Base-by-base conservation (phyloP, 345 rosid species). In the Clarkia xantiana region DNA sequence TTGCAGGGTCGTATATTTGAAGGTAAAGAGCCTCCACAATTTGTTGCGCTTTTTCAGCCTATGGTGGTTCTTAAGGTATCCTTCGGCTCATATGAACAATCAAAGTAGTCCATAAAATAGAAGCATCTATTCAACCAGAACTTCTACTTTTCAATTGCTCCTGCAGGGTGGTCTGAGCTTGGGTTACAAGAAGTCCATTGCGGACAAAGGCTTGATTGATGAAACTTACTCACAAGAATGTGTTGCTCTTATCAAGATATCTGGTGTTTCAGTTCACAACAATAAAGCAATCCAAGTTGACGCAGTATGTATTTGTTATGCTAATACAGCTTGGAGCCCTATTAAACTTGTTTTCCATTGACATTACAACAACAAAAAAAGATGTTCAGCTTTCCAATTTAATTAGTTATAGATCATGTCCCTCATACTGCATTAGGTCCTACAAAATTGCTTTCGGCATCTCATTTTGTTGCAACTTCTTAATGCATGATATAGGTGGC, bases 11-110 rank as follows among this genome's bases (percentile, higher is more conserved):
- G 79, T 48, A 71, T 93, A 61, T 84, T 67, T 59, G 86, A 93
- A 77, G 95, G 82, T 53, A 93, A 80, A 70, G 99, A 93, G 72
- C 95, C 96, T 46, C 91, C 95, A 14, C 99, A 93, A 36, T 87
- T 93, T 54, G 42, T 87, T 60, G 88, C 99, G 14, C 85, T 93
- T 51, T 87, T 87, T 63, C 94, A 82, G 60, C 95, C 86, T 52
- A 76, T 87, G 94, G 75, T 82, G 47, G 78, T 84, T 57, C 90
- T 93, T 52, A 87, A 87, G 96, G 99, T 93, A 80, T 36, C 34
- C 36, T 29, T 29, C 36, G 1, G 36, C 2, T 22, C 25, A 22
- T 22, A 22, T 22, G 25, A 22, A 22, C 25, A 22, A 22, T 22
- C 25, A 22, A 22, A 22, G 36, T 1, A 29, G 8, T 29, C 36